Evolutionary conservation across 306 rosid species (phyloP), one percentile per base, ranked within the genome.

Genomic region (Trichosanthes cucumerina): DNA sequence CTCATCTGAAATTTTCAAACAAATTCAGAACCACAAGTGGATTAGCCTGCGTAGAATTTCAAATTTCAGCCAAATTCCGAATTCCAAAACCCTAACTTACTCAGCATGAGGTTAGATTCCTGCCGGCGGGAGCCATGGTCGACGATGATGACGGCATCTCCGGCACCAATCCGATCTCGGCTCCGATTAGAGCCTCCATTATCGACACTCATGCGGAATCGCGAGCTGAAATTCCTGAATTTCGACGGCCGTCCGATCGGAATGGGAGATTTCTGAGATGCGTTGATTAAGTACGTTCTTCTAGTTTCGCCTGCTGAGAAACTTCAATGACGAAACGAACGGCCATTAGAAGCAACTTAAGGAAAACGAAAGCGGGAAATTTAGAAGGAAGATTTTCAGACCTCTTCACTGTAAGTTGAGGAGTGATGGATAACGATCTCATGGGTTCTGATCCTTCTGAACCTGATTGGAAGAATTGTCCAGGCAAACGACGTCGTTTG

Each of bases 81-180:
- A 60, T 15, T 49, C 4, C 21, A 13, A 57, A 76, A 50, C 77
- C 50, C 18, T 23, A 53, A 71, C 97, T 87, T 86, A 95, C 99
- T 82, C 53, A 95, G 91, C 97, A 95, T 86, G 81, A 87, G 81
- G 82, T 95, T 95, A 19, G 97, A 91, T 78, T 95, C 97, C 88
- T 78, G 86, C 52, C 97, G 97, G 63, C 97, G 96, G 1, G 97
- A 95, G 44, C 99, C 99, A 19, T 92, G 99, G 88, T 95, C 97
- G 78, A 95, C 96, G 80, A 95, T 91, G 50, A 95, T 84, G 80
- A 95, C 81, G 14, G 89, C 96, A 62, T 95, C 97, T 76, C 77
- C 80, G 4, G 43, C 80, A 53, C 90, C 84, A 79, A 95, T 82
- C 63, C 80, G 86, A 14, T 79, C 74, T 59, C 84, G 65, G 59